These are phyloP conservation scores for Penicillium malachiteum DNA, from an alignment of 495 filamentous ascomycete species.

Conservation along the genomic window DNA sequence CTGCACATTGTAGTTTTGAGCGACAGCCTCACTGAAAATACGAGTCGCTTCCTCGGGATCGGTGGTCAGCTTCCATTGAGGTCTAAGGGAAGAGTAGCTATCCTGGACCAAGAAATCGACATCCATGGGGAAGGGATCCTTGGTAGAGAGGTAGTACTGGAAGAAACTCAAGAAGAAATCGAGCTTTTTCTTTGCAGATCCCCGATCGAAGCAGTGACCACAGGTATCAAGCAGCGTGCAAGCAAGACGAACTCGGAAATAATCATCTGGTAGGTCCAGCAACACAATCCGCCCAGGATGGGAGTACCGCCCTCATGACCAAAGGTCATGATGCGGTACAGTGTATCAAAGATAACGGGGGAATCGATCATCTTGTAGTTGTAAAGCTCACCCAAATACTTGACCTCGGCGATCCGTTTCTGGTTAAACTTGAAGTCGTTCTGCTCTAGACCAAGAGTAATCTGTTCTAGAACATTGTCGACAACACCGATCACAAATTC, in stretches of 20 bases:
- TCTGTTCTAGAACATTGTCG: slow-evolving; percentile 85
- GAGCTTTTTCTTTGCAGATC: slow-evolving; percentile 90
- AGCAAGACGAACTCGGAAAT: slow-evolving; percentile 88
- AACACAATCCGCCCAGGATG: slow-evolving; percentile 66
- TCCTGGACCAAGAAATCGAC: slow-evolving; percentile 97
- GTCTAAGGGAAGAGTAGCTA: slow-evolving; percentile 76
- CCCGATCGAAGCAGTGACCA: slow-evolving; percentile 93
- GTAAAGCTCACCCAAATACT: slow-evolving; percentile 96
- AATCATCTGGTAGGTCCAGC: slow-evolving; percentile 90
- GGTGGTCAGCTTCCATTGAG: slow-evolving; percentile 84
- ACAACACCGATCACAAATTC: slow-evolving; percentile 85
- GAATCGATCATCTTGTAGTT: slow-evolving; percentile 98
- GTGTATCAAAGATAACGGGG: slow-evolving; percentile 88
- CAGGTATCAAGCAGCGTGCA: slow-evolving; percentile 91
- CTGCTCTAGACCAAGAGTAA: slow-evolving; percentile 83
- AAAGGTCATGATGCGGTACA: slow-evolving; percentile 92
- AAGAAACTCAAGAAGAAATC: slow-evolving; percentile 98
- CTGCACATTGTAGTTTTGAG: slow-evolving; percentile 80
- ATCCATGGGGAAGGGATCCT: slow-evolving; percentile 92
- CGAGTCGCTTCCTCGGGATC: slow-evolving; percentile 80
- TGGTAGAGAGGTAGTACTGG: slow-evolving; percentile 96
- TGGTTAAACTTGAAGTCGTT: slow-evolving; percentile 99
- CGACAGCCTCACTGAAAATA: slow-evolving; percentile 81
- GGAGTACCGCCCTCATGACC: slow-evolving; percentile 85
- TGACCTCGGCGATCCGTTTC: slow-evolving; percentile 90